Conservation (phyloP, 2,329 filamentous ascomycete genomes). For the Ophiostoma ulmi region DNA sequence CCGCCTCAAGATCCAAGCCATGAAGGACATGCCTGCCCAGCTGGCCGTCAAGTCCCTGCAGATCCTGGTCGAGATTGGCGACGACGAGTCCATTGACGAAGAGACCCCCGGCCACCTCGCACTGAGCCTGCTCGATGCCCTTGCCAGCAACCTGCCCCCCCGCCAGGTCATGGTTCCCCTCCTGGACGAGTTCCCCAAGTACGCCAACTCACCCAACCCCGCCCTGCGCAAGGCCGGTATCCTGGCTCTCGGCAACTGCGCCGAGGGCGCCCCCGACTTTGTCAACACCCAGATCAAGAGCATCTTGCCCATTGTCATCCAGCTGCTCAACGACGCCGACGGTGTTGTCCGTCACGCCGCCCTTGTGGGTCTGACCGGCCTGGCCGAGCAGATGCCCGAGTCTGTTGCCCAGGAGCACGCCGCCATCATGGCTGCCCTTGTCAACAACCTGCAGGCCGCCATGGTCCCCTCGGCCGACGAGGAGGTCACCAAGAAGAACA, state of each 20-base stretch:
- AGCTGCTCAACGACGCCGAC: constrained; percentile 78
- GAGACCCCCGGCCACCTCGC: constrained; percentile 80
- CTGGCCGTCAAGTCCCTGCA: constrained; percentile 83
- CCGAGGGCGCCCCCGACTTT: constrained; percentile 95
- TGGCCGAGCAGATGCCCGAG: constrained; percentile 89
- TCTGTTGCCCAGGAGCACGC: constrained; percentile 83
- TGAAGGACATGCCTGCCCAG: constrained; percentile 76
- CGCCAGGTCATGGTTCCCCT: constrained; percentile 92
- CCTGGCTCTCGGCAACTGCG: constrained; percentile 84
- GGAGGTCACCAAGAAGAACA: constrained; percentile 64
- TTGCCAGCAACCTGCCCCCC: constrained; percentile 81
- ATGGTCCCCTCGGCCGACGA: constrained; percentile 60
- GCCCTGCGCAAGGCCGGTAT: constrained; percentile 86
- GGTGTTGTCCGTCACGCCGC: constrained; percentile 80
- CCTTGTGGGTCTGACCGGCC: constrained; percentile 77
- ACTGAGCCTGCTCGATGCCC: constrained; percentile 79
- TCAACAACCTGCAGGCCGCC: constrained; percentile 84
- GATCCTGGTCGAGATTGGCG: constrained; percentile 83
- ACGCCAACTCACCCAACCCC: constrained; percentile 68
- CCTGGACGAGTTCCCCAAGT: constrained; percentile 77
- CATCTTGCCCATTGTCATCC: constrained; percentile 79
- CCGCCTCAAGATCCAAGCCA: constrained; percentile 89
- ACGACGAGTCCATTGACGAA: constrained; percentile 75
- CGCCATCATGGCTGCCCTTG: constrained; percentile 72
- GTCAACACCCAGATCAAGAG: constrained; percentile 85